Evolutionary conservation across 495 filamentous ascomycete species (phyloP).

Genomic region (Aspergillus saccharolyticus): DNA sequence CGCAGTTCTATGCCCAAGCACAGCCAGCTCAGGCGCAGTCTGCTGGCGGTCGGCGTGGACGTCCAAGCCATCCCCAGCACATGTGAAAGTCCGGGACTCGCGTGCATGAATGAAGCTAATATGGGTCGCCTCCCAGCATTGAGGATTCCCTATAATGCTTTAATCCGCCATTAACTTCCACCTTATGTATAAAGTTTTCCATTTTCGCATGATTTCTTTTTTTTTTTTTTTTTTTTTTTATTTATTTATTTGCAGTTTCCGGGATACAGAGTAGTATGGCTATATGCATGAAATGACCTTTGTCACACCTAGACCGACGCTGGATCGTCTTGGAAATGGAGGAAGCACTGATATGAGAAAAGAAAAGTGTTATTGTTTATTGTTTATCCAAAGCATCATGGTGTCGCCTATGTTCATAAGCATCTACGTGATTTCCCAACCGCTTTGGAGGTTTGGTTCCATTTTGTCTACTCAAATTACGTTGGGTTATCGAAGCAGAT

Average conservation of each 20-base stretch:
- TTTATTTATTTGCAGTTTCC: constrained; percentile 17
- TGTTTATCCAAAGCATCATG: constrained; percentile 13
- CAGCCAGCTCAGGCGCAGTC: constrained; percentile 42
- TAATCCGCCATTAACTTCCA: constrained; percentile 33
- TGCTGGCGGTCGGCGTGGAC: constrained; percentile 46
- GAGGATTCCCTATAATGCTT: constrained; percentile 24
- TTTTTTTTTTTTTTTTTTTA: constrained; percentile 19
- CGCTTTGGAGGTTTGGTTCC: constrained; percentile 3
- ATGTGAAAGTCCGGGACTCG: neutral
- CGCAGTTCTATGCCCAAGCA: constrained; percentile 45
- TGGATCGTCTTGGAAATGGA: constrained; percentile 41
- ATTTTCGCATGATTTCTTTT: too few relatives aligned
- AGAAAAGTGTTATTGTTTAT: constrained; percentile 22
- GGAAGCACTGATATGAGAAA: constrained; percentile 21
- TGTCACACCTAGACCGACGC: constrained; percentile 37
- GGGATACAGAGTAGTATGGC: constrained; percentile 30
- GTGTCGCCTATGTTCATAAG: constrained; percentile 13
- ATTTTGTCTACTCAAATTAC: constrained; percentile 10
- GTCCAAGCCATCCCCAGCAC: constrained; percentile 31
- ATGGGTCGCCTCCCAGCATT: constrained; percentile 26
- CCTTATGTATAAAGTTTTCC: constrained; percentile 45
- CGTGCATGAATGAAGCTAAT: constrained; percentile 10
- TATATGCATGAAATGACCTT: constrained; percentile 32
- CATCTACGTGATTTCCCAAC: constrained; percentile 5
- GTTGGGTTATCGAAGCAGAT: constrained; percentile 20